Conservation (phyloP, 139 green algal species). For the Trebouxia sp. region DNA sequence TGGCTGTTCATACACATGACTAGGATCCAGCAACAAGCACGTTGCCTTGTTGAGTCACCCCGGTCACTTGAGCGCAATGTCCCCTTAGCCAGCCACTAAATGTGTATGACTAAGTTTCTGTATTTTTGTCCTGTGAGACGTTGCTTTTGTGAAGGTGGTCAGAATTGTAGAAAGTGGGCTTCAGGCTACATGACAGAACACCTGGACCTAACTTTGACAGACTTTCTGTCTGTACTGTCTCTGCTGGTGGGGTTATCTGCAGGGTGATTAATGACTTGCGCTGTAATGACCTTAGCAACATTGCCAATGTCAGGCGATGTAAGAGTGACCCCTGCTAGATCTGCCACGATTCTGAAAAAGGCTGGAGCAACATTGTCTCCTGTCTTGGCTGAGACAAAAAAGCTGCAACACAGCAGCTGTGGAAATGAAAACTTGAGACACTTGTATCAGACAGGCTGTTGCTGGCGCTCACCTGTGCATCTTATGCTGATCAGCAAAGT, state of each 20-base stretch:
- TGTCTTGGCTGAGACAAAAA: slow-evolving; percentile 31
- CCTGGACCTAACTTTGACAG: background rate
- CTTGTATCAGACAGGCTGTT: background rate
- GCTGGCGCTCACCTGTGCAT: slow-evolving; percentile 18
- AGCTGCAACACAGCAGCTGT: slow-evolving; percentile 5
- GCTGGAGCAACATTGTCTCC: slow-evolving; percentile 28
- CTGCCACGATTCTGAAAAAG: slow-evolving; percentile 10
- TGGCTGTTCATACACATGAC: no score
- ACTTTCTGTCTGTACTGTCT: background rate
- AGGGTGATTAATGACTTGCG: slow-evolving; percentile 22
- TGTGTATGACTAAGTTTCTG: no score
- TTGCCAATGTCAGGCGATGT: background rate
- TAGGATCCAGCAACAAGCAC: no score
- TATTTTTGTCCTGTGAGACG: no score
- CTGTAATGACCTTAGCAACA: slow-evolving; percentile 9
- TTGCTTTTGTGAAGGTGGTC: slow-evolving; percentile 10
- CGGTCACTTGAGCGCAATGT: no score
- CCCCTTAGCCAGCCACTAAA: no score
- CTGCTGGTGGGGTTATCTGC: background rate
- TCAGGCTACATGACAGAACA: slow-evolving; percentile 20
- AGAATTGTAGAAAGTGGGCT: background rate
- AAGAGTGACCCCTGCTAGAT: slow-evolving; percentile 1
- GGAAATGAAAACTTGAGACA: background rate
- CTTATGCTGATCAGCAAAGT: slow-evolving; percentile 9
- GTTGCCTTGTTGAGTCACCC: no score